Conservation (phyloP, 129 eudicot genomes). For the Smallanthus sonchifolius region DNA sequence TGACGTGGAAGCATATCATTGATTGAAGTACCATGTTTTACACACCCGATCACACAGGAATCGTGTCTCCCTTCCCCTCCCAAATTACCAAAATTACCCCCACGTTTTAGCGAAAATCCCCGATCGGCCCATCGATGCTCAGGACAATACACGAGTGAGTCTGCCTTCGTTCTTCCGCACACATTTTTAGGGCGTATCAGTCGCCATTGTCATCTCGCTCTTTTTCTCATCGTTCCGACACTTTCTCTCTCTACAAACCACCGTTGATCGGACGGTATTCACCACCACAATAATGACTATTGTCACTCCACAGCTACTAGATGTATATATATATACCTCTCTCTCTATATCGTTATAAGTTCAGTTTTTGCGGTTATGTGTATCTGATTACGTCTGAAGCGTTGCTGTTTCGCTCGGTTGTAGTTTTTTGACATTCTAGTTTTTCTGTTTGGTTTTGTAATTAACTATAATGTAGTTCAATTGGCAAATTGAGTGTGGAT, state of each 20-base stretch:
- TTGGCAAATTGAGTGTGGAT: slow-evolving; percentile 15
- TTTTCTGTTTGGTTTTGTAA: slow-evolving; percentile 3
- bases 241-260: slow-evolving; percentile 18
- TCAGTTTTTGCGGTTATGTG: not conserved
- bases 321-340: slow-evolving; percentile 34
- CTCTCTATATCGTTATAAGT: not conserved
- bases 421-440: slow-evolving; percentile 22
- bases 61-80: slow-evolving; percentile 1
- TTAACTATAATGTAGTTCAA: slow-evolving; percentile 25
- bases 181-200: slow-evolving; percentile 37
- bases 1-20: not conserved
- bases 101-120: slow-evolving; percentile 15
- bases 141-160: slow-evolving; percentile 29
- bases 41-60: slow-evolving; percentile 13
- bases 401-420: slow-evolving; percentile 22
- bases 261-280: slow-evolving; percentile 47
- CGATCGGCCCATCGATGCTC: slow-evolving; percentile 31
- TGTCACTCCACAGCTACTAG: slow-evolving; percentile 81
- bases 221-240: slow-evolving; percentile 17
- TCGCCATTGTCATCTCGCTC: slow-evolving; percentile 29
- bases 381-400: slow-evolving; percentile 2
- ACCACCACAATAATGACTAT: slow-evolving; percentile 56
- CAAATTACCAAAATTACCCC: slow-evolving; percentile 17
- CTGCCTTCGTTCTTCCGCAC: slow-evolving; percentile 22
- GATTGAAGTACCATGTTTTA: slow-evolving; percentile 8